Conservation (phyloP, 306 rosid species). For the Albizia julibrissin region DNA sequence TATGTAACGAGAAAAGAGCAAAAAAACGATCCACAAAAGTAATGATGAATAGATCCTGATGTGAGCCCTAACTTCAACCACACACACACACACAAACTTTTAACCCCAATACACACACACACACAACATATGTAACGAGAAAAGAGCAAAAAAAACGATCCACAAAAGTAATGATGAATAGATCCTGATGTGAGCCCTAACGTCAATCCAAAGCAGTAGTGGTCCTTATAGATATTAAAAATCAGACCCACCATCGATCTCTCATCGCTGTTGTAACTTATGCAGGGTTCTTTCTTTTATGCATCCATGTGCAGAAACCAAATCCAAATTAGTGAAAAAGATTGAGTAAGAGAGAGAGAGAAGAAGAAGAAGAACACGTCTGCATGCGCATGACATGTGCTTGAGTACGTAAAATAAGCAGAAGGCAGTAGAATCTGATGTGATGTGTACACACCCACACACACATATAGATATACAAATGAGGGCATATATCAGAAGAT, state of each 20-base stretch:
- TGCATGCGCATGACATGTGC: constrained; percentile 23
- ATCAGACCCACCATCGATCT: not conserved
- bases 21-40: not conserved
- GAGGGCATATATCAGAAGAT: constrained; percentile 10
- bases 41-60: constrained; percentile 17
- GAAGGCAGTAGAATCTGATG: constrained; percentile 29
- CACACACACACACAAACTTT: too few relatives aligned
- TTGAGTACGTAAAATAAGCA: not conserved
- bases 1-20: not conserved
- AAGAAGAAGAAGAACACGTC: not conserved
- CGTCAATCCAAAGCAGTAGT: not conserved
- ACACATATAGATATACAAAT: not conserved
- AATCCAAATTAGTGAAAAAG: constrained; percentile 7
- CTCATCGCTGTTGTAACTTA: not conserved
- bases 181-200: not conserved
- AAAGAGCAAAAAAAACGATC: not conserved
- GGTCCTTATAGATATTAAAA: constrained; percentile 28
- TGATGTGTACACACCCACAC: not conserved
- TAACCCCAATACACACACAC: too few relatives aligned
- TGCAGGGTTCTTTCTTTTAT: not conserved
- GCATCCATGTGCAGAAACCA: not conserved
- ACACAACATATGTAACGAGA: not conserved
- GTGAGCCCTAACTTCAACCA: not conserved
- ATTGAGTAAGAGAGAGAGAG: not conserved
- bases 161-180: constrained; percentile 29